Conservation (phyloP, 2,329 filamentous ascomycete genomes). For the Trichoderma atroviride region DNA sequence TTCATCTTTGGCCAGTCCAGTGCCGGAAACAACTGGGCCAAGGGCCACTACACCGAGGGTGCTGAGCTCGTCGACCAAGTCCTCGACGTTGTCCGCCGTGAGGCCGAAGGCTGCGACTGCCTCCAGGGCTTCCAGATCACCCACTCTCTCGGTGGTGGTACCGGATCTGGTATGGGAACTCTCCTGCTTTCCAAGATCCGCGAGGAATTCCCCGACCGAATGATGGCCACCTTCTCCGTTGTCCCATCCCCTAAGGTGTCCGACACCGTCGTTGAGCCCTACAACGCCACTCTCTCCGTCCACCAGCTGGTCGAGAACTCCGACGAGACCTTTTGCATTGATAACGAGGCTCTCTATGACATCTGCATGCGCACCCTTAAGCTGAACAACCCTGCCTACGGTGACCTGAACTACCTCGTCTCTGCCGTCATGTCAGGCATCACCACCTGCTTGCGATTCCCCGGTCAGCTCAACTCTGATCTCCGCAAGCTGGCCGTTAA, state of each 20-base stretch:
- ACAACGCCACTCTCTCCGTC: conserved; percentile 98
- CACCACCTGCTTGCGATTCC: conserved; percentile 98
- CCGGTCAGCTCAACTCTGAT: conserved; percentile 99
- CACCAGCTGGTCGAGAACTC: conserved; percentile 99
- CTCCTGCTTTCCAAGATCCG: conserved; percentile 99
- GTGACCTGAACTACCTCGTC: conserved; percentile 98
- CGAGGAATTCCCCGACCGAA: conserved; percentile 99
- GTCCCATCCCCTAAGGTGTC: conserved; percentile 99
- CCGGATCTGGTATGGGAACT: conserved; percentile 99
- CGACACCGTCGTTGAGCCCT: conserved; percentile 98
- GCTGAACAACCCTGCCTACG: conserved; percentile 97
- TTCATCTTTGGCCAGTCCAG: conserved; percentile 99
- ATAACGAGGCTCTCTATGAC: conserved; percentile 99
- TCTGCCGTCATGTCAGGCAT: conserved; percentile 99
- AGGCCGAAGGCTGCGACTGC: conserved; percentile 98
- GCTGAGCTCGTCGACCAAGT: conserved; percentile 98
- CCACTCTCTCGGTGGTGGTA: conserved; percentile 99
- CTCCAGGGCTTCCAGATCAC: conserved; percentile 99
- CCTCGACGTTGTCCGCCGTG: conserved; percentile 95
- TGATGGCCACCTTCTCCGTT: conserved; percentile 99
- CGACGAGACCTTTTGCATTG: conserved; percentile 99
- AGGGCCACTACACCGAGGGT: conserved; percentile 99
- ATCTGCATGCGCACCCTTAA: conserved; percentile 99
- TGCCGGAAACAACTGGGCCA: conserved; percentile 99
- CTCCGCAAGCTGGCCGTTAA: conserved; percentile 99